A percentile compares a stretch with the other conserved stretches of the same genome.
Conservation (phyloP, 208 protist species). For the Leishmania tarentolae region DNA sequence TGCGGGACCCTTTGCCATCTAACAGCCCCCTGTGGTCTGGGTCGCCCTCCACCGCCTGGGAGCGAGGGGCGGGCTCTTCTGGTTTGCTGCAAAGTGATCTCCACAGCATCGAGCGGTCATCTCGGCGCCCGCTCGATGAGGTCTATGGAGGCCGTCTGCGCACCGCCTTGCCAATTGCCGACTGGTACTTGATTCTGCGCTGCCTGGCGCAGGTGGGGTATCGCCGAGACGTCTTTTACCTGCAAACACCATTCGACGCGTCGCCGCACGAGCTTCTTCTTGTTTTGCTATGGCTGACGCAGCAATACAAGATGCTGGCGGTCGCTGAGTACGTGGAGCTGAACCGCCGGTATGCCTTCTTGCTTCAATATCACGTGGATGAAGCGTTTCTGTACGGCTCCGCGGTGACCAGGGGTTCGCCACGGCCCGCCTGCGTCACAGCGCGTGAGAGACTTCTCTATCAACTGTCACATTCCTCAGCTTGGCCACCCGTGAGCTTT, state of each 20-base stretch:
- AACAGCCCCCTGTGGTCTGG: constrained; percentile 13
- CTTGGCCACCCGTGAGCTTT: constrained; percentile 76
- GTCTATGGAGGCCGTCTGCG: constrained; percentile 21
- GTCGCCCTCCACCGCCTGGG: not conserved
- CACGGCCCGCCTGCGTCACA: not conserved
- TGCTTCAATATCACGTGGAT: constrained; percentile 41
- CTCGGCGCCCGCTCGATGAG: not conserved
- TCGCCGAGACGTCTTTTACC: constrained; percentile 59
- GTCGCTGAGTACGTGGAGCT: constrained; percentile 75
- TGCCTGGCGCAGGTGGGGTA: constrained; percentile 69
- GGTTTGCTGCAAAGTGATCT: not conserved
- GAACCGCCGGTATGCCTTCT: constrained; percentile 48
- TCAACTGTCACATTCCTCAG: constrained; percentile 40
- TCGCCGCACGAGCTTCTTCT: constrained; percentile 70
- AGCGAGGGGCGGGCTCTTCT: not conserved
- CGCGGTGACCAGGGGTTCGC: not conserved
- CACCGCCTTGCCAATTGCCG: constrained; percentile 27
- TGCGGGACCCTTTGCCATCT: constrained; percentile 17
- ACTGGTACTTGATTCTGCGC: constrained; percentile 61
- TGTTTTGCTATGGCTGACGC: constrained; percentile 79
- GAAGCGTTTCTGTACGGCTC: constrained; percentile 6
- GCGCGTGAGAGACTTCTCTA: constrained; percentile 36
- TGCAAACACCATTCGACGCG: constrained; percentile 52
- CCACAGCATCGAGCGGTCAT: not conserved
- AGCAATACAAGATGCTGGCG: constrained; percentile 60